Evolutionary conservation across 1,139 yeast genomes (phyloP).

Genomic region (Taphrina sp.): DNA sequence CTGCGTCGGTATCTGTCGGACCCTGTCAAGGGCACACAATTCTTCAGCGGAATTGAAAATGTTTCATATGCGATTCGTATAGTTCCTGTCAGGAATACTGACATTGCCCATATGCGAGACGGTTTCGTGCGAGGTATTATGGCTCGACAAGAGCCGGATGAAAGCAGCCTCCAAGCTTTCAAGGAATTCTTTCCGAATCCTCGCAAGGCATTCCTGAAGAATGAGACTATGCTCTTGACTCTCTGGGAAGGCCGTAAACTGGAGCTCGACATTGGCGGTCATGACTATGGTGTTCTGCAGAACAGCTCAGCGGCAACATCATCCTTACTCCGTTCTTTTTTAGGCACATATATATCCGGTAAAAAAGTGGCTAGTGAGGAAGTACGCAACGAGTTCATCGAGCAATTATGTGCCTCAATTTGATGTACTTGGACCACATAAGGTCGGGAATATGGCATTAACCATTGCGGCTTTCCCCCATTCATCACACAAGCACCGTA

Average conservation of each 20-base stretch:
- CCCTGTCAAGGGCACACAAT: constrained; percentile 54
- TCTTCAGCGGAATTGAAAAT: constrained; percentile 58
- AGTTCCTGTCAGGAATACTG: constrained; percentile 85
- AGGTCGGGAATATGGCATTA: too few species aligned
- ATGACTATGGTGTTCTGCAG: constrained; percentile 20
- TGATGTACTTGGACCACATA: too few species aligned
- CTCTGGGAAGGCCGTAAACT: constrained; percentile 14
- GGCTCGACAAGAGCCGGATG: constrained; percentile 39
- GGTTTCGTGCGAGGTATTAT: constrained; percentile 78
- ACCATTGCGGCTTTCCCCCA: too few species aligned
- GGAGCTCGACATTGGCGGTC: constrained; percentile 13
- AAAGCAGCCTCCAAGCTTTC: constrained; percentile 9
- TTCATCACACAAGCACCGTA: too few species aligned
- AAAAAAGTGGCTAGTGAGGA: constrained; percentile 21
- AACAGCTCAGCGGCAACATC: neutral
- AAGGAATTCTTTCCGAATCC: constrained; percentile 31
- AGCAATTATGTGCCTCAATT: too few species aligned
- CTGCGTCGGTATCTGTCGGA: constrained; percentile 24
- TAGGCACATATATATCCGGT: constrained; percentile 22
- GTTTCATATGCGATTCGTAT: constrained; percentile 69
- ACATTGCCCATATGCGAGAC: constrained; percentile 81
- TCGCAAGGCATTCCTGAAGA: constrained; percentile 11
- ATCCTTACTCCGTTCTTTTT: constrained; percentile 4
- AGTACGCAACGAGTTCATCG: constrained; percentile 18
- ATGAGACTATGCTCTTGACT: constrained; percentile 16